Percentiles rank a stretch among this genome's conserved stretches.
Conservation (phyloP, 306 rosid species). For the Trifolium pratense region DNA sequence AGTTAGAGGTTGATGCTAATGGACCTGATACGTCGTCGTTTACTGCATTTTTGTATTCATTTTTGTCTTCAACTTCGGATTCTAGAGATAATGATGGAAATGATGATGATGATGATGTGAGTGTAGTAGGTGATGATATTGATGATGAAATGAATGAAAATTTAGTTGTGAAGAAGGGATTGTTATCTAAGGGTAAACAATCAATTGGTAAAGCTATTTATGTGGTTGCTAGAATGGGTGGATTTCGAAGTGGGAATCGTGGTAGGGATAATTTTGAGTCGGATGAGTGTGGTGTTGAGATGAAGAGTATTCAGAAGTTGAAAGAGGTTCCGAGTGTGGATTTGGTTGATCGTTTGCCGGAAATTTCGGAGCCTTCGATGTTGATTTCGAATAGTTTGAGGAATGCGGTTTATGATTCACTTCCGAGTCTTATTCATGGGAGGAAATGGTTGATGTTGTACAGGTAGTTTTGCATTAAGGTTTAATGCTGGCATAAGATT, state of each 20-base stretch:
- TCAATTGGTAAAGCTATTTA: slow-evolving; percentile 61
- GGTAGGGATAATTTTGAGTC: slow-evolving; percentile 44
- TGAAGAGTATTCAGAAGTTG: slow-evolving; percentile 50
- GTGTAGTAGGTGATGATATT: slow-evolving; percentile 23
- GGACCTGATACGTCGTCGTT: slow-evolving; percentile 97
- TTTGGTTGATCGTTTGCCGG: slow-evolving; percentile 51
- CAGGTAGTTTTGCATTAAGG: slow-evolving; percentile 57
- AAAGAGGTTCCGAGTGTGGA: slow-evolving; percentile 48
- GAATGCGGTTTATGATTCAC: slow-evolving; percentile 67
- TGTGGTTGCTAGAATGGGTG: slow-evolving; percentile 67
- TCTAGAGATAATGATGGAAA: slow-evolving; percentile 46
- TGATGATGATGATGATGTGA: slow-evolving; percentile 44
- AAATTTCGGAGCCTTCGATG: slow-evolving; percentile 72
- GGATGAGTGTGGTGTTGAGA: slow-evolving; percentile 58
- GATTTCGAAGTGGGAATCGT: slow-evolving; percentile 52
- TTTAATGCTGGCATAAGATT: slow-evolving; percentile 21
- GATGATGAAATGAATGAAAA: slow-evolving; percentile 50
- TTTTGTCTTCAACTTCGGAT: slow-evolving; percentile 67
- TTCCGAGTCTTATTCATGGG: slow-evolving; percentile 82
- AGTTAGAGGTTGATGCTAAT: slow-evolving; percentile 55
- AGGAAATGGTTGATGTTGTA: slow-evolving; percentile 86
- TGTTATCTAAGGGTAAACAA: slow-evolving; percentile 72
- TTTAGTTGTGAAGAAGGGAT: slow-evolving; percentile 55
- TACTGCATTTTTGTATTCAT: slow-evolving; percentile 78
- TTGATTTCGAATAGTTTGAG: slow-evolving; percentile 63